Evolutionary conservation across 345 rosid species (phyloP).

Genomic region (Populus tremula): DNA sequence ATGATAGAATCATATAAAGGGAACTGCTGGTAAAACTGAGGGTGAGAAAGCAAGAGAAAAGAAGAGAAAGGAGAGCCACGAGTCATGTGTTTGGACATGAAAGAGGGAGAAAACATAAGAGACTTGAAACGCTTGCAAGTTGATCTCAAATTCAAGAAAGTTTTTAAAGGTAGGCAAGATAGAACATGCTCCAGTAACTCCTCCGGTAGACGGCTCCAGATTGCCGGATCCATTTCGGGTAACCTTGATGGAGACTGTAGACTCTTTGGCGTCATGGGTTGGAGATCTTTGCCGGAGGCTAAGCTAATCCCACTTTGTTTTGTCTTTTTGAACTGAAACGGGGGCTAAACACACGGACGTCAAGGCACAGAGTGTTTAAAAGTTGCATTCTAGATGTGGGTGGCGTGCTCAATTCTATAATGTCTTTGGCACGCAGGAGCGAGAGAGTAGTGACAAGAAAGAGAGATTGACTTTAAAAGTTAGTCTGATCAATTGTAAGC

Average conservation of each 20-base stretch:
- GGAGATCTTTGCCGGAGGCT: background rate
- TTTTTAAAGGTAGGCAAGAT: constrained; percentile 56
- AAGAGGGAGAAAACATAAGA: constrained; percentile 49
- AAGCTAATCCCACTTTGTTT: constrained; percentile 10
- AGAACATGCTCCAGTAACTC: constrained; percentile 65
- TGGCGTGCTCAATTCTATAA: background rate
- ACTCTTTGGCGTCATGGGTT: background rate
- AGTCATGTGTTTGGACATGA: constrained; percentile 51
- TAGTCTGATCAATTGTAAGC: no score
- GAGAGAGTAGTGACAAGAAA: background rate
- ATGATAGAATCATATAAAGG: constrained; percentile 55
- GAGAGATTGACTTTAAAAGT: no score
- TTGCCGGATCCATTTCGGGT: constrained; percentile 58
- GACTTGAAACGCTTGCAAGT: constrained; percentile 64
- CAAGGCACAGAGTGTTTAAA: background rate
- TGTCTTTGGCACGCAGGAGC: background rate
- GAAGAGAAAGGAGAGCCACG: constrained; percentile 46
- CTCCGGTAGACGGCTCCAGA: constrained; percentile 71
- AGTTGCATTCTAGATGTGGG: background rate
- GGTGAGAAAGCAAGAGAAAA: constrained; percentile 73
- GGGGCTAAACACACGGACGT: background rate
- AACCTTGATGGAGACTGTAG: constrained; percentile 10
- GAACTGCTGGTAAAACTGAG: constrained; percentile 46
- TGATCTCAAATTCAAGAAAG: constrained; percentile 54
- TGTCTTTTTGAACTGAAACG: background rate